Base-by-base conservation (phyloP, 306 rosid species). In the Citrullus mucosospermus region DNA sequence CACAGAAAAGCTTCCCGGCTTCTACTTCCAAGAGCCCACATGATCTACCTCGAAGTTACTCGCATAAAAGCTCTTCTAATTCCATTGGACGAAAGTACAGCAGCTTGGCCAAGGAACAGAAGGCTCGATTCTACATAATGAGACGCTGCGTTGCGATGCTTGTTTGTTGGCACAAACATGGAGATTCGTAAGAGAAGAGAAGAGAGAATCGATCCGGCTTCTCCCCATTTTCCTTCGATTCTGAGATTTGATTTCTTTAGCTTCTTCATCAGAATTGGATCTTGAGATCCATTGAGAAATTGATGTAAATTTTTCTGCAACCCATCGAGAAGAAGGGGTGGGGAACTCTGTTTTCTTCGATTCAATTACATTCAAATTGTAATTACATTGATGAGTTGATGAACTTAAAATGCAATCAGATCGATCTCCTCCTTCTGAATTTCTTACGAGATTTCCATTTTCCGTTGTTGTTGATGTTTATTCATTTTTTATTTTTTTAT, bases 111-210 rank as follows among this genome's bases (percentile, higher is more conserved):
- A 94, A 94, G 85, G 96, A 94, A 79, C 94, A 94, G 15, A 94
- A 89, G 78, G 98, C 98, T 60, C 89, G 98, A 77, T 94, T 94
- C 79, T 94, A 92, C 87, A 94, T 94, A 83, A 94, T 94, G 93
- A 90, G 97, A 60, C 85, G 94, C 48, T 94, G 98, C 81, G 96
- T 94, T 11, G 97, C 98, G 18, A 94, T 94, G 97, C 89, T 94
- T 38, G 98, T 90, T 43, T 94, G 98, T 78, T 94, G 98, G 98
- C 98, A 91, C 86, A 93, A 93, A 66, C 97, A 92, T 83, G 93
- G 91, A 6, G 96, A 93, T 87, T 78, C 80, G 32, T 78, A 63
- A 34, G 8, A 53, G 10, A 15, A 22, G 22, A 50, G 6, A 50
- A 50, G 13, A 8, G 11, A 46, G 56, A 51, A 48, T 48, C 53